Percentiles rank a stretch among this genome's conserved stretches.
Evolutionary conservation across 1,139 yeast species (phyloP).

Genomic region (Suhomyces atakaporum): DNA sequence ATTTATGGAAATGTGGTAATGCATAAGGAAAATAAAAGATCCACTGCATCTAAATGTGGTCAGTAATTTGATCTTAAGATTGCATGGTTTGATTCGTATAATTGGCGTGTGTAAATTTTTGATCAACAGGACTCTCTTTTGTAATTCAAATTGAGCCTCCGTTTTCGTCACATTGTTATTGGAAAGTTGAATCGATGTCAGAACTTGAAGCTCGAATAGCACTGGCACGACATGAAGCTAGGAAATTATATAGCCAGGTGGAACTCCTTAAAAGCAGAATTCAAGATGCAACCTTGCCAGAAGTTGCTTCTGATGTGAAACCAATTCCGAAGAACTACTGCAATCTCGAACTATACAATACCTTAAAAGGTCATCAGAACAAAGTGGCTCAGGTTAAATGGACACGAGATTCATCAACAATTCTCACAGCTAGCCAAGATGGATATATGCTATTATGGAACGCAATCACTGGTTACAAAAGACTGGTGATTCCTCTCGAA

Average conservation of each 20-base stretch:
- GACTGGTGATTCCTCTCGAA: slow-evolving; percentile 66
- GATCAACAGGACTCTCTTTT: no score
- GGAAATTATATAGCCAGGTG: slow-evolving; percentile 49
- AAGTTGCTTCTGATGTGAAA: slow-evolving; percentile 35
- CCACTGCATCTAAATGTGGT: neutral
- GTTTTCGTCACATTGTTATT: no score
- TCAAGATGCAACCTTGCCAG: slow-evolving; percentile 48
- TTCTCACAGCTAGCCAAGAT: slow-evolving; percentile 82
- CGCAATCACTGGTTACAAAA: slow-evolving; percentile 68
- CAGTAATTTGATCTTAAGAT: no score
- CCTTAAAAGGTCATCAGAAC: slow-evolving; percentile 72
- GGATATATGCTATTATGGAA: slow-evolving; percentile 89
- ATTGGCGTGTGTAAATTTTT: no score
- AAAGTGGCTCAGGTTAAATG: slow-evolving; percentile 72
- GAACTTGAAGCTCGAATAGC: slow-evolving; percentile 24
- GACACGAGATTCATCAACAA: slow-evolving; percentile 58
- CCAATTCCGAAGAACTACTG: slow-evolving; percentile 35
- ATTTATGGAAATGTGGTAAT: slow-evolving; percentile 1
- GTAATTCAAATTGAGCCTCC: no score
- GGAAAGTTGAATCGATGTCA: neutral
- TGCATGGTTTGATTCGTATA: no score
- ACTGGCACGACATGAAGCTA: slow-evolving; percentile 49
- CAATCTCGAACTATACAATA: slow-evolving; percentile 37
- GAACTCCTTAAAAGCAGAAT: slow-evolving; percentile 43
- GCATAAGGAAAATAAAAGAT: no score